Percentiles rank a stretch among this genome's conserved stretches.
Evolutionary conservation across 495 filamentous ascomycete species (phyloP).

Genomic region (Oidiodendron maius): DNA sequence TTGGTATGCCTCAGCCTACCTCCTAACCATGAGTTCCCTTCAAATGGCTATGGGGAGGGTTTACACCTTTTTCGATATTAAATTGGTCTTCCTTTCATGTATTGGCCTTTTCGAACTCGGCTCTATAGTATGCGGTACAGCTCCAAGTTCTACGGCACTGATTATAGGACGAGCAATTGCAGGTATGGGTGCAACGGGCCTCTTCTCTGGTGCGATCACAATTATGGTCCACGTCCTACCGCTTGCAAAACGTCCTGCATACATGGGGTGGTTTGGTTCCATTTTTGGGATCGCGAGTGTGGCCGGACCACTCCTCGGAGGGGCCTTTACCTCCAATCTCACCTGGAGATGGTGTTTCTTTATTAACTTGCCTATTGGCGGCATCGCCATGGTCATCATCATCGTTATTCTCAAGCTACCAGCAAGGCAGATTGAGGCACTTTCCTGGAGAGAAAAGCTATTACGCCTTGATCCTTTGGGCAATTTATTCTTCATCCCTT

Average conservation of each 20-base stretch:
- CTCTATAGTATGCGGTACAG: constrained; percentile 47
- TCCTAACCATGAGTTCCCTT: constrained; percentile 40
- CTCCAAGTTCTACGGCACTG: constrained; percentile 41
- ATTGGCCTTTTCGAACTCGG: constrained; percentile 11
- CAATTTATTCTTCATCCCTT: too few species aligned
- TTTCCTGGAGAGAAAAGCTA: too few species aligned
- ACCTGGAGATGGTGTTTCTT: too few species aligned
- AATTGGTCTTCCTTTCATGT: neutral
- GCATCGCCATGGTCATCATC: too few species aligned
- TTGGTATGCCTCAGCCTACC: constrained; percentile 32
- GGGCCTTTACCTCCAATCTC: neutral
- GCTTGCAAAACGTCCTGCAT: neutral
- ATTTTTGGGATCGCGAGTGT: neutral
- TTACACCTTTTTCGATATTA: constrained; percentile 29
- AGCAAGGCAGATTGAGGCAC: too few species aligned
- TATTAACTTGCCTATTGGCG: too few species aligned
- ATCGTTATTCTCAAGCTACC: too few species aligned
- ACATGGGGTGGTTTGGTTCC: neutral
- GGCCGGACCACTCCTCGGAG: neutral
- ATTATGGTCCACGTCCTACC: constrained; percentile 35
- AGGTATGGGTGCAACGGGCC: constrained; percentile 39
- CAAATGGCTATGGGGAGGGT: constrained; percentile 40
- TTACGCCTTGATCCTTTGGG: too few species aligned
- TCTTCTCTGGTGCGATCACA: constrained; percentile 34
- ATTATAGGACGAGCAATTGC: constrained; percentile 52